A percentile compares a stretch with the other conserved stretches of the same genome.
Conservation (phyloP, 2,329 filamentous ascomycete genomes). For the Ascocoryne sarcoides region DNA sequence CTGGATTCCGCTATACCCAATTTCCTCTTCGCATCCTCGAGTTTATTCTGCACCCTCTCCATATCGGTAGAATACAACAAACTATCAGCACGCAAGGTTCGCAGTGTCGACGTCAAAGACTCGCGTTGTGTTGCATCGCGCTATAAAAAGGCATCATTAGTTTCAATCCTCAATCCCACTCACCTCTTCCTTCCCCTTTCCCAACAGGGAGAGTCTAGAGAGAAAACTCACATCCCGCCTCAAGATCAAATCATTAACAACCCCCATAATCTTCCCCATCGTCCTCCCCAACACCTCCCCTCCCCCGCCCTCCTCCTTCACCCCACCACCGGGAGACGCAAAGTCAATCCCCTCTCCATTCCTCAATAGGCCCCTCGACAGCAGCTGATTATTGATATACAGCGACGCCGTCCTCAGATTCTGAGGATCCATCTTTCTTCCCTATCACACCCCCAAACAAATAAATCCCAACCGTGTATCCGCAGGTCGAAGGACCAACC, state of each 20-base stretch:
- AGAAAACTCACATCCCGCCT: slow-evolving; percentile 66
- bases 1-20: slow-evolving; percentile 56
- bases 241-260: slow-evolving; percentile 88
- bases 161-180: neutral
- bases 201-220: neutral
- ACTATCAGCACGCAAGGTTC: slow-evolving; percentile 65
- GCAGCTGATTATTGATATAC: slow-evolving; percentile 65
- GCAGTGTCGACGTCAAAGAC: slow-evolving; percentile 68
- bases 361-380: slow-evolving; percentile 55
- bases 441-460: no score
- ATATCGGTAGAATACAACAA: slow-evolving; percentile 65
- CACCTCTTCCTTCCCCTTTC: neutral
- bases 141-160: slow-evolving; percentile 37
- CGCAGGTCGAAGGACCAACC: no score
- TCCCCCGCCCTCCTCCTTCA: slow-evolving; percentile 56
- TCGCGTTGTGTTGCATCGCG: slow-evolving; percentile 87
- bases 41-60: slow-evolving; percentile 45
- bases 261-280: slow-evolving; percentile 80
- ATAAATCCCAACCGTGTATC: no score
- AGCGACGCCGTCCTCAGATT: slow-evolving; percentile 59
- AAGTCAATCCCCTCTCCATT: slow-evolving; percentile 77
- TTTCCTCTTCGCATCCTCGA: slow-evolving; percentile 45
- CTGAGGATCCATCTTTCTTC: slow-evolving; percentile 31
- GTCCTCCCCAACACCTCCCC: slow-evolving; percentile 54
- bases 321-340: slow-evolving; percentile 56